Base-by-base conservation (phyloP, 805 yeast species). In the Yarrowia porcina region DNA sequence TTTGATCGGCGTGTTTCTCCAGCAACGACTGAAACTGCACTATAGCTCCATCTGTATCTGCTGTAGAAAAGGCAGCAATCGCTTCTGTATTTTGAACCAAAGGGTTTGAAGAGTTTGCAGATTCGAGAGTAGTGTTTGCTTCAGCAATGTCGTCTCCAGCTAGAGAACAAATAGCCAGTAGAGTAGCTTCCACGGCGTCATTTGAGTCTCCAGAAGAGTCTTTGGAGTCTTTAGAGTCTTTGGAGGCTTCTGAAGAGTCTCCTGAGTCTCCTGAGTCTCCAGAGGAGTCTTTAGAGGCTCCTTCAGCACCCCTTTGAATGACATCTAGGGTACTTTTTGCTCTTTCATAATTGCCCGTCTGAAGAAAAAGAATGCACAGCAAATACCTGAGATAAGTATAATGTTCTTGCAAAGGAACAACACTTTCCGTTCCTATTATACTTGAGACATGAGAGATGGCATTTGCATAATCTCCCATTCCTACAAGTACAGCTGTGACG, bases 401-500 rank as follows among this genome's bases (percentile, higher is more conserved):
- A 8, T 52, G 38, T 9, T 11, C 23, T 10, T 25, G 17, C 9
- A 49, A 32, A 21, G 57, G 12, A 4, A 35, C 59, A 13, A 13
- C 25, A 33, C 56, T 33, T 1, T 15, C n/a, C 1, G 56, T 52
- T 4, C 38, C 44, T 4, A 52, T 23, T 2, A 52, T 36, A 17
- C 44, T 35, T 21, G 32, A 15, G 21, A 52, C 44, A 12, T 52
- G 59, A 10, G 39, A 30, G 3, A 73, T 52, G 6, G 76, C 77
- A 6, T 76, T 68, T 5, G 65, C 39, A 42, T 65, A 69, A 49
- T 76, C 79, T 8, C 67, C 64, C 69, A 73, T 67, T 8, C 72
- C 71, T 5, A 74, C 49, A 23, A 76, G 68, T 35, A 71, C 68
- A 2, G 76, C 72, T 1, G 72, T 69, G 4, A 73, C 72, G 49